Base-by-base conservation (phyloP, 2,329 filamentous ascomycete genomes). In the Lasiodiplodia theobromae region DNA sequence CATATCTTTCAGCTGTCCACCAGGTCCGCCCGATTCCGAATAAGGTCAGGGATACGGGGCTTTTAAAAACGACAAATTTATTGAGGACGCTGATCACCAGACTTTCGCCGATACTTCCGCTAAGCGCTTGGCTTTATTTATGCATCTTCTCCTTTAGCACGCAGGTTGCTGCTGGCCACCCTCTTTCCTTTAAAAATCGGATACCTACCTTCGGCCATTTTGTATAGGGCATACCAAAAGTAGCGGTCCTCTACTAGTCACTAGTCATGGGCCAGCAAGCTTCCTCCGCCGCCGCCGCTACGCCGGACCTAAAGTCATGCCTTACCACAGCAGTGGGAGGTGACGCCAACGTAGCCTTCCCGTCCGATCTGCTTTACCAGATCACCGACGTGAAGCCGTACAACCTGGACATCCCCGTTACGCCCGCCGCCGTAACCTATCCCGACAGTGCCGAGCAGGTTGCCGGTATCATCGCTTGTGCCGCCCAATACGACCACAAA, bases 381-480 rank as follows among this genome's bases (percentile, higher is more conserved):
- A 34, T 77, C 8, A 56, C 65, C 5, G 73, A 79, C 52, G 77
- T 79, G 56, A 77, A 76, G 66, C 77, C 78, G 0, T 80, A 78
- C 73, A 81, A 81, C 69, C 72, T 80, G 10, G 77, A 76, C 28
- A 72, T 78, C 21, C 64, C 71, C 5, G 70, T 77, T 6, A 82
- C 77, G 0, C 88, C 88, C 1, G 77, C 82, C 7, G 87, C 87
- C 2, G 85, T 91, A 18, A 83, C 88, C 2, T 83, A 87, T 34
- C 88, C 88, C 0, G 75, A 81, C 23, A 85, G 77, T 0, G 78
- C 83, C 0, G 75, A 85, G 4, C 85, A 90, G 54, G 84, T 90
- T 2, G 82, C 87, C 0, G 83, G 75, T 1, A 85, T 88, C 18
- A 82, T 91, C 52, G 86, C 86, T 71, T 91, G 88, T 72, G 89